Evolutionary conservation across 805 yeast genomes (phyloP).

Genomic region (Candida morakotiae): DNA sequence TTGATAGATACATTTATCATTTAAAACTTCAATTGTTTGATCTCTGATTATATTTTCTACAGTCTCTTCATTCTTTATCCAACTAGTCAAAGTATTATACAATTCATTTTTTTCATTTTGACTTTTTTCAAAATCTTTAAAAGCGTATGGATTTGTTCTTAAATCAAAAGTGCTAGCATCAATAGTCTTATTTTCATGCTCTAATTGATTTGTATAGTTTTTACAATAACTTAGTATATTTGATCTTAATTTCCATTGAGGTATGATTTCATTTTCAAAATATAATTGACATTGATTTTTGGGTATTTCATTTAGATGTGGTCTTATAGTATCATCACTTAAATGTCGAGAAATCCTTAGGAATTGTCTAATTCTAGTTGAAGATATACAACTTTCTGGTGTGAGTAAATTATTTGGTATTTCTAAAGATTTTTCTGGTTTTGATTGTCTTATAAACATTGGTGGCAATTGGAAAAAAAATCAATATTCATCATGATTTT

Average conservation of each 20-base stretch:
- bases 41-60: constrained; percentile 32
- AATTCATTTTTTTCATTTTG: constrained; percentile 19
- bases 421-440: background rate
- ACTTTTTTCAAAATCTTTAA: constrained; percentile 17
- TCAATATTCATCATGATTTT: background rate
- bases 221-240: constrained; percentile 28
- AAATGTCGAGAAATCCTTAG: constrained; percentile 34
- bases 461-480: background rate
- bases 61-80: constrained; percentile 32
- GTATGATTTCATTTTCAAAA: constrained; percentile 23
- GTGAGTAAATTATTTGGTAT: constrained; percentile 14
- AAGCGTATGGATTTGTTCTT: constrained; percentile 38
- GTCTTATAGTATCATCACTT: constrained; percentile 37
- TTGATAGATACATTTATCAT: constrained; percentile 32
- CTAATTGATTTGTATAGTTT: constrained; percentile 20
- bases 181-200: constrained; percentile 11
- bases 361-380: constrained; percentile 33
- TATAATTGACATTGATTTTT: constrained; percentile 23
- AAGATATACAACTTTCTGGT: constrained; percentile 31
- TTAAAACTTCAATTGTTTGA: constrained; percentile 28
- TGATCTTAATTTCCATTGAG: constrained; percentile 35
- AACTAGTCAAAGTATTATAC: constrained; percentile 27
- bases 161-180: constrained; percentile 20
- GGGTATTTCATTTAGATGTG: constrained; percentile 32
- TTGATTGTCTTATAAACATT: constrained; percentile 1